A percentile compares a stretch with the other conserved stretches of the same genome.
phyloP scores from a whole-genome alignment of 2,329 filamentous ascomycete species.

The Aureobasidium vineae region DNA sequence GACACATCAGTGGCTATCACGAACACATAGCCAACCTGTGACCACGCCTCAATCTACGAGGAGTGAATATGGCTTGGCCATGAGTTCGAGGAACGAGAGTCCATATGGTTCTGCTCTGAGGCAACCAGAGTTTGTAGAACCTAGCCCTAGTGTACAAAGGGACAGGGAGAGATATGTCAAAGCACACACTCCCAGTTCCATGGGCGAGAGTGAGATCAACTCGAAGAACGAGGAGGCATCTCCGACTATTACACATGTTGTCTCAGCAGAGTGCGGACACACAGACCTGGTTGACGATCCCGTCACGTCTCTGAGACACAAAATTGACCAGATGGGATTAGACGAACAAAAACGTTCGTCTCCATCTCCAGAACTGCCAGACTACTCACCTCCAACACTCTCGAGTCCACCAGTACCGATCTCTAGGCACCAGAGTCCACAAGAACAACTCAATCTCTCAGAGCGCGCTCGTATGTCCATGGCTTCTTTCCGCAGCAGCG shows the following conservation, averaged over 20 bases:
- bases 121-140: background rate
- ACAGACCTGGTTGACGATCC: background rate
- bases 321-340: background rate
- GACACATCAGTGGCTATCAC: background rate
- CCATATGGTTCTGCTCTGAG: background rate
- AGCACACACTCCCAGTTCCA: background rate
- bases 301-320: background rate
- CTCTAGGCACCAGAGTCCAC: slow-evolving; percentile 31
- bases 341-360: background rate
- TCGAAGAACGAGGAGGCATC: background rate
- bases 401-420: background rate
- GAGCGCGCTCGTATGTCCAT: slow-evolving; percentile 51
- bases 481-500: slow-evolving; percentile 35
- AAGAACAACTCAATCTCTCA: slow-evolving; percentile 43
- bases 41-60: background rate
- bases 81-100: background rate
- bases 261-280: background rate
- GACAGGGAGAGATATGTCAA: background rate
- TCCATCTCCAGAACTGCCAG: background rate
- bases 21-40: slow-evolving; percentile 10
- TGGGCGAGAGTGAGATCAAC: background rate
- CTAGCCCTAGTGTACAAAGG: background rate
- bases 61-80: background rate
- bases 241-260: background rate
- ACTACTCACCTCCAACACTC: background rate